Evolutionary conservation across 139 green algal genomes (phyloP).

Genomic region (Medakamo hakoo): DNA sequence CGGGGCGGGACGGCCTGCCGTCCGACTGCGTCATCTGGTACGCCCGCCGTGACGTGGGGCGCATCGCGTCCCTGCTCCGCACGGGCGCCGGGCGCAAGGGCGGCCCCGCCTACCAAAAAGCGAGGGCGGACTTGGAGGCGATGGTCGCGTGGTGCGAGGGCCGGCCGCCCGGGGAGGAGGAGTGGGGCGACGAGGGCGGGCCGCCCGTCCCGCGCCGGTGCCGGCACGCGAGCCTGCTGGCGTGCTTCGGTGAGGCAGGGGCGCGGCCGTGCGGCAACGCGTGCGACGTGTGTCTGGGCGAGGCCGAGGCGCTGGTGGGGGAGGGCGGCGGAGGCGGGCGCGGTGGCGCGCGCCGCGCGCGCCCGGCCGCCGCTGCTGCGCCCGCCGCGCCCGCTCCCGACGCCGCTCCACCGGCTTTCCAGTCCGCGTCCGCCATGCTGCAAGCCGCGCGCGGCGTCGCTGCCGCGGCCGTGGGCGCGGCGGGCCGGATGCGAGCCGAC

Average conservation of each 20-base stretch:
- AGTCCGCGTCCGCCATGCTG: too few relatives aligned
- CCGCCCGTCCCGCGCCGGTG: too few relatives aligned
- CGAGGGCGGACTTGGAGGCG: neutral
- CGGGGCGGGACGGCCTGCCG: slow-evolving; percentile 44
- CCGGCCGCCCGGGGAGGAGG: slow-evolving; percentile 17
- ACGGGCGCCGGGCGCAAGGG: slow-evolving; percentile 6
- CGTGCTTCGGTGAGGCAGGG: slow-evolving; percentile 32
- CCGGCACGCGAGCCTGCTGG: slow-evolving; percentile 29
- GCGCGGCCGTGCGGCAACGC: slow-evolving; percentile 6
- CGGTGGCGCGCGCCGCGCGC: too few relatives aligned
- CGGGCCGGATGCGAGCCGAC: too few relatives aligned
- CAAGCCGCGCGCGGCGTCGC: too few relatives aligned
- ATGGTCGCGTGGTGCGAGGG: neutral
- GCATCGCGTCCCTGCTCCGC: slow-evolving; percentile 23
- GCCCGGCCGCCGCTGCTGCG: too few relatives aligned
- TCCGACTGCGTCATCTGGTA: slow-evolving; percentile 38
- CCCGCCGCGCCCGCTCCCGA: too few relatives aligned
- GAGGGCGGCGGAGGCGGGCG: too few relatives aligned
- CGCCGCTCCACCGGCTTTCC: too few relatives aligned
- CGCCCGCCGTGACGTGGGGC: slow-evolving; percentile 16
- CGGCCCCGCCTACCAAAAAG: neutral
- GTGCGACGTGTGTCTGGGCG: slow-evolving; percentile 19
- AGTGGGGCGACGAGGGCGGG: slow-evolving; percentile 19
- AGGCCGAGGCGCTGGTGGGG: slow-evolving; percentile 4
- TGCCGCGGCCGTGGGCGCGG: too few relatives aligned